These are phyloP conservation scores for Lipomyces yamadae DNA, from an alignment of 805 yeast species.

Conservation along the genomic window DNA sequence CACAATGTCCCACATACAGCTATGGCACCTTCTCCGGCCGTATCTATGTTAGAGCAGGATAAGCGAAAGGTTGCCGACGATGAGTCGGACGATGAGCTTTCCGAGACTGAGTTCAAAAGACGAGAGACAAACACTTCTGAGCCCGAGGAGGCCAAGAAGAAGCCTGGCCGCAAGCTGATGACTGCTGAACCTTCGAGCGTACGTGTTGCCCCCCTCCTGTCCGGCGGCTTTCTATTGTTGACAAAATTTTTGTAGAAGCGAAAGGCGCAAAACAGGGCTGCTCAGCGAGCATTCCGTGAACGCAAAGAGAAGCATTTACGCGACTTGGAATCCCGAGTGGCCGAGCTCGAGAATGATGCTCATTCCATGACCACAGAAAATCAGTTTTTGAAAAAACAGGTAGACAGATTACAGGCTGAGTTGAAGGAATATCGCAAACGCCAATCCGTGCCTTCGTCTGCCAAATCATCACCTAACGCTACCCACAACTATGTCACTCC, in stretches of 20 bases:
- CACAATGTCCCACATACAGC: not conserved
- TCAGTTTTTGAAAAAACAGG: slow-evolving; percentile 75
- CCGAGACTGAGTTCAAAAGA: slow-evolving; percentile 35
- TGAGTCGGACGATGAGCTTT: slow-evolving; percentile 33
- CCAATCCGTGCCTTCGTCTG: slow-evolving; percentile 15
- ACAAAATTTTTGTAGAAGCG: slow-evolving; percentile 55
- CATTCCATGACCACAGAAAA: slow-evolving; percentile 71
- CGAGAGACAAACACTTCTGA: slow-evolving; percentile 29
- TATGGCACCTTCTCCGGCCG: not conserved
- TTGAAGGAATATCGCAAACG: slow-evolving; percentile 61
- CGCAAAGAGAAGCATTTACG: slow-evolving; percentile 86
- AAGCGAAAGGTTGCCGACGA: slow-evolving; percentile 34
- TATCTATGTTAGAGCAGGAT: slow-evolving; percentile 9
- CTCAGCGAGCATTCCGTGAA: slow-evolving; percentile 97
- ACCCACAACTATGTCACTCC: slow-evolving; percentile 32
- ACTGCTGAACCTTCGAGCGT: slow-evolving; percentile 73
- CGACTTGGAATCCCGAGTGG: slow-evolving; percentile 81
- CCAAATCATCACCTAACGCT: slow-evolving; percentile 23
- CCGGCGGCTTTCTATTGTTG: not conserved
- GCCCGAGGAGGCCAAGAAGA: slow-evolving; percentile 44
- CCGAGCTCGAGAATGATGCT: slow-evolving; percentile 71
- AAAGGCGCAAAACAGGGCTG: slow-evolving; percentile 96
- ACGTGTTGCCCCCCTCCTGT: not conserved
- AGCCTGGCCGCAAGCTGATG: slow-evolving; percentile 83
- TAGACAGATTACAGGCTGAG: slow-evolving; percentile 73